Base-by-base conservation (phyloP, 2,329 filamentous ascomycete species). In the Colletotrichum sp. region DNA sequence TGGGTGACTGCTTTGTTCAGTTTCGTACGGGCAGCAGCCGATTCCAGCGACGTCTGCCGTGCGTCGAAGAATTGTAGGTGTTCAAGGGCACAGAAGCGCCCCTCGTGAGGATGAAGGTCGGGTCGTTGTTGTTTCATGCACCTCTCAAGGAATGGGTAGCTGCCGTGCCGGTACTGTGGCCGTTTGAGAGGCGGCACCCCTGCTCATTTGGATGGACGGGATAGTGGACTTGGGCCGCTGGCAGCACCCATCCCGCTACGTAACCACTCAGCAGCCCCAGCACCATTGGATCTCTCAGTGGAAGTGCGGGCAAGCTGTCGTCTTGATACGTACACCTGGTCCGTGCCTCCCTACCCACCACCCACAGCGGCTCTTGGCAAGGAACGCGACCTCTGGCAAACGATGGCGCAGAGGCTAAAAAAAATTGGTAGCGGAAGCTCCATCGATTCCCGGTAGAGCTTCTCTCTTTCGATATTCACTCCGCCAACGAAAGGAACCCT, bases 341-440 rank as follows among this genome's bases (percentile, higher is more conserved):
- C 73, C 58, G 64, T 75, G 73, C 70, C n/a, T 3, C 1, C 13
- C n/a, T 70, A 59, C 70, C 73, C 73, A 75, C 73, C 56, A 34
- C 52, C 43, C 13, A 58, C 38, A 66, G 62, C 43, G 48, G 56
- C 59, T 43, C 69, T 73, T 69, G 64, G 63, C 73, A 69, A 75
- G 64, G 59, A 73, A 69, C 70, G 69, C 69, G 73, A 75, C 30
- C 73, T n/a, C 16, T 70, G n/a, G 64, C 69, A 36, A 73, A 69
- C 69, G 30, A 75, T 73, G 63, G 73, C 43, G 70, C 73, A 75
- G 61, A 75, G 72, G 69, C 71, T 72, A 69, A 75, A 77, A 77
- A 77, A 77, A 77, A 77, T 77, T 77, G 76, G 75, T 77, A 77
- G 71, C 67, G 69, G 36, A 71, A 74, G 74, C 74, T 74, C 66